Evolutionary conservation across 1,139 yeast genomes (phyloP).

Genomic region (Saccharomyces uvarum): DNA sequence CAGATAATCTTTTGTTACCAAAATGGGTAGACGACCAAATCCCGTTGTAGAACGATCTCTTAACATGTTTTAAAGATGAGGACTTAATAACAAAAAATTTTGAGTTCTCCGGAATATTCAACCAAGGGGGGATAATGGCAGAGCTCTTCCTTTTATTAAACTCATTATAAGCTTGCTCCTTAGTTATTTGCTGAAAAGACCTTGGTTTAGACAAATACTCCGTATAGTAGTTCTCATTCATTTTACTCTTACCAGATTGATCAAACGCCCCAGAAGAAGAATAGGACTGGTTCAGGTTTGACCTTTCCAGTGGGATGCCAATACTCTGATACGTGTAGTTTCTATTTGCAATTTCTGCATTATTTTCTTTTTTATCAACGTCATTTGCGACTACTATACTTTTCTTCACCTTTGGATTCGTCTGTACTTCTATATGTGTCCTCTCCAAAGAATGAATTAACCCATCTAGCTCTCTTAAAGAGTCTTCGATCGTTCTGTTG

Average conservation of each 20-base stretch:
- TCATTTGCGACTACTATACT: not conserved
- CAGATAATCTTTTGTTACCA: slow-evolving; percentile 47
- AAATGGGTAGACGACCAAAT: slow-evolving; percentile 56
- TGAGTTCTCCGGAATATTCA: slow-evolving; percentile 31
- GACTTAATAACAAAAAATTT: slow-evolving; percentile 54
- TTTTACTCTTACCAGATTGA: not conserved
- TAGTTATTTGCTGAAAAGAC: not conserved
- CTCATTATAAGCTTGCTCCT: not conserved
- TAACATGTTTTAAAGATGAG: slow-evolving; percentile 42
- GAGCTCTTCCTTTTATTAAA: slow-evolving; percentile 8
- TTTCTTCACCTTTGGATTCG: not conserved
- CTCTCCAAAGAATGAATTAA: slow-evolving; percentile 4
- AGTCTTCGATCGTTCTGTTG: slow-evolving; percentile 15
- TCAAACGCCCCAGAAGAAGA: not conserved
- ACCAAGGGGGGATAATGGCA: slow-evolving; percentile 21
- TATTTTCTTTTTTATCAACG: not conserved
- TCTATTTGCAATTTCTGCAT: not conserved
- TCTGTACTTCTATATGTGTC: not conserved
- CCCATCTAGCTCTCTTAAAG: slow-evolving; percentile 16
- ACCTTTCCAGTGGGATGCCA: not conserved
- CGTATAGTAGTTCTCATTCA: not conserved
- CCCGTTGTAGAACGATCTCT: slow-evolving; percentile 41
- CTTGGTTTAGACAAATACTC: not conserved
- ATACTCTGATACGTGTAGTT: not conserved
- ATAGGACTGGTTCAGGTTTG: not conserved